These are phyloP conservation scores for Ceratonia siliqua DNA, from an alignment of 306 rosid species.

Conservation along the genomic window DNA sequence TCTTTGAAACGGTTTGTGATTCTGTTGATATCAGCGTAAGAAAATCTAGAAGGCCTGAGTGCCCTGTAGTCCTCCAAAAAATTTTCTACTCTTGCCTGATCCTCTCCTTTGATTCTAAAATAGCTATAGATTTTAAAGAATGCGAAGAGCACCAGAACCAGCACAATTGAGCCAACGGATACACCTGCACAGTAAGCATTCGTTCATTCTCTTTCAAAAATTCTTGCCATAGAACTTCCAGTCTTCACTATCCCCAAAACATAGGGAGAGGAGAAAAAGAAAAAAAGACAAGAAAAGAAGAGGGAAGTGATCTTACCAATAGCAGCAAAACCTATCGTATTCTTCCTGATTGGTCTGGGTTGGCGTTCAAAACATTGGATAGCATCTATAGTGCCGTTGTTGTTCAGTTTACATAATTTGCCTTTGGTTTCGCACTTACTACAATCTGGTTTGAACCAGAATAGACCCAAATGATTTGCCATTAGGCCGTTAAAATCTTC, in stretches of 20 bases:
- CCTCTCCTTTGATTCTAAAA: slow-evolving; percentile 17
- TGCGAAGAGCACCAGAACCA: neutral
- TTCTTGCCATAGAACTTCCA: too few species aligned
- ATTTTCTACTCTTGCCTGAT: slow-evolving; percentile 12
- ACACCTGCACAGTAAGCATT: neutral
- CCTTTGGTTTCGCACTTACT: neutral
- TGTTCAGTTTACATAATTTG: slow-evolving; percentile 25
- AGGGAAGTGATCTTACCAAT: slow-evolving; percentile 11
- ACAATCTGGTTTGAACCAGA: slow-evolving; percentile 31
- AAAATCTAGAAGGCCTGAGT: slow-evolving; percentile 14
- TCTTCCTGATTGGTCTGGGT: slow-evolving; percentile 3
- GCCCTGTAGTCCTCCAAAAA: slow-evolving; percentile 26
- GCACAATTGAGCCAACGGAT: neutral
- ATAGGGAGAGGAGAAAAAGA: neutral
- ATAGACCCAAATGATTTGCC: neutral
- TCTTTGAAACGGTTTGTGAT: slow-evolving; percentile 18
- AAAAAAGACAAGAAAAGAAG: neutral
- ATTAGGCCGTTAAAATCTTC: rapidly evolving
- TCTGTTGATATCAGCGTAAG: slow-evolving; percentile 23
- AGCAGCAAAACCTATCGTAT: neutral
- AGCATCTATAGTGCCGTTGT: neutral
- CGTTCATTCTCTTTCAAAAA: neutral
- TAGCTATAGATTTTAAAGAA: too few species aligned
- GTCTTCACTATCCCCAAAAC: too few species aligned
- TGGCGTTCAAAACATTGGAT: slow-evolving; percentile 21